phyloP scores from a whole-genome alignment of 768 basidiomycete species.

The Russula emetica region DNA sequence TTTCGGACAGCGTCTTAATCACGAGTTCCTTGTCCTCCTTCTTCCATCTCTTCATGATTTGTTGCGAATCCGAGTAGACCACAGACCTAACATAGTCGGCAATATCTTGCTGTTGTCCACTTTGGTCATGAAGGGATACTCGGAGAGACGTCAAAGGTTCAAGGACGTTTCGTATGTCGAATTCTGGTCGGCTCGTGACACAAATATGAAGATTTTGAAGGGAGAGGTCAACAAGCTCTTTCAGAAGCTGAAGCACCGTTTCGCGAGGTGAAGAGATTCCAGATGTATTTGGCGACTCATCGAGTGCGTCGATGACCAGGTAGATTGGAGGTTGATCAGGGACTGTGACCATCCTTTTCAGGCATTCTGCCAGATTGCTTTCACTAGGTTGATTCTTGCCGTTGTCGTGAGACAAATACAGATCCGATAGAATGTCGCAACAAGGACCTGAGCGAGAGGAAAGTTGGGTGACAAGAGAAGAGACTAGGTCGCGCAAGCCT shows the following conservation, averaged over 20 bases:
- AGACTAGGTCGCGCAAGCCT: not conserved
- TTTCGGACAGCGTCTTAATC: not conserved
- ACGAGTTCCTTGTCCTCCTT: not conserved
- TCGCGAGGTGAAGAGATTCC: not conserved
- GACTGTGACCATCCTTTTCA: constrained; percentile 7
- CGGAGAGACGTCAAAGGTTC: not conserved
- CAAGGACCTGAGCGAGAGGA: not conserved
- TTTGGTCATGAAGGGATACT: constrained; percentile 10
- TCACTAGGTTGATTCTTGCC: not conserved
- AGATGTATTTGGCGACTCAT: not conserved
- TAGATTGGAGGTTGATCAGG: not conserved
- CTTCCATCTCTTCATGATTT: constrained; percentile 3
- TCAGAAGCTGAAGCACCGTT: not conserved
- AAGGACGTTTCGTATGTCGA: not conserved
- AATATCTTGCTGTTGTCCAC: constrained; percentile 3
- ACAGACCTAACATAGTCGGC: not conserved
- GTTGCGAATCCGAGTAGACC: constrained; percentile 2
- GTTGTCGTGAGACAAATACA: not conserved
- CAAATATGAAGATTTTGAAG: constrained; percentile 3
- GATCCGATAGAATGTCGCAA: not conserved
- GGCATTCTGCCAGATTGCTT: not conserved
- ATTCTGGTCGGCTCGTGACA: constrained; percentile 9
- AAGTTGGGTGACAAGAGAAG: constrained; percentile 9
- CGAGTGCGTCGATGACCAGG: constrained; percentile 8
- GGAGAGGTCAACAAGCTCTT: not conserved